Percentiles rank a stretch among this genome's conserved stretches.
Conservation (phyloP, 805 yeast species). For the Debaryomyces hansenii region DNA sequence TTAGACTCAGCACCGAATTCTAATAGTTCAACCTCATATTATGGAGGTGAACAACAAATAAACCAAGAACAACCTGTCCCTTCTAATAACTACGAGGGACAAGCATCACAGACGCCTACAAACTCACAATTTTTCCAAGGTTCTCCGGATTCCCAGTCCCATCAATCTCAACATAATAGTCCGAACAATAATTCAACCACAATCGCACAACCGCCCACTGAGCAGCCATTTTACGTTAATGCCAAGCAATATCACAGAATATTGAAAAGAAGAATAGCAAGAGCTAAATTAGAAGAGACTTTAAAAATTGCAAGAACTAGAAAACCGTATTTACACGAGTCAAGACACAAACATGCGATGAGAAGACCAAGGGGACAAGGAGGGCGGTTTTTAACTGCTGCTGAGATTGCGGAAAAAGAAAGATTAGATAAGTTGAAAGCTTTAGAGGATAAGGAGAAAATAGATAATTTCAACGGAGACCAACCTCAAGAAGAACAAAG, state of each 20-base stretch:
- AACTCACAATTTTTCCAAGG: constrained; percentile 7
- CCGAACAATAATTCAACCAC: constrained; percentile 11
- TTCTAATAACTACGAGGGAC: constrained; percentile 8
- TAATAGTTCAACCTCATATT: constrained; percentile 22
- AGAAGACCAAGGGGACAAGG: constrained; percentile 99
- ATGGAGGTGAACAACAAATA: constrained; percentile 11
- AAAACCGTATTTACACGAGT: constrained; percentile 92
- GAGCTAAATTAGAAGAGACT: constrained; percentile 89
- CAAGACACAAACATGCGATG: constrained; percentile 99
- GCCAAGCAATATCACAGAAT: constrained; percentile 98
- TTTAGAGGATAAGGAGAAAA: constrained; percentile 23
- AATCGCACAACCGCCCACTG: constrained; percentile 31
- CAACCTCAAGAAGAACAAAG: not conserved
- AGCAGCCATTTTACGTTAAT: constrained; percentile 95
- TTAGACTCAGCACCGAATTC: constrained; percentile 7
- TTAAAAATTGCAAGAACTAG: constrained; percentile 86
- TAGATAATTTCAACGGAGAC: not conserved
- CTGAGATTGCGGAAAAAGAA: constrained; percentile 52
- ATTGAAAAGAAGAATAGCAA: constrained; percentile 85
- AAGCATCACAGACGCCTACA: constrained; percentile 8
- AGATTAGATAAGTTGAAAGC: constrained; percentile 39
- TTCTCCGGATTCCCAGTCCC: constrained; percentile 11
- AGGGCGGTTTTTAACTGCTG: constrained; percentile 94
- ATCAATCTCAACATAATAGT: constrained; percentile 9
- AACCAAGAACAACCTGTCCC: constrained; percentile 12